A percentile compares a stretch with the other conserved stretches of the same genome.
Evolutionary conservation across 1,284 basidiomycete species (phyloP).

Genomic region (Coniferiporia weirii): DNA sequence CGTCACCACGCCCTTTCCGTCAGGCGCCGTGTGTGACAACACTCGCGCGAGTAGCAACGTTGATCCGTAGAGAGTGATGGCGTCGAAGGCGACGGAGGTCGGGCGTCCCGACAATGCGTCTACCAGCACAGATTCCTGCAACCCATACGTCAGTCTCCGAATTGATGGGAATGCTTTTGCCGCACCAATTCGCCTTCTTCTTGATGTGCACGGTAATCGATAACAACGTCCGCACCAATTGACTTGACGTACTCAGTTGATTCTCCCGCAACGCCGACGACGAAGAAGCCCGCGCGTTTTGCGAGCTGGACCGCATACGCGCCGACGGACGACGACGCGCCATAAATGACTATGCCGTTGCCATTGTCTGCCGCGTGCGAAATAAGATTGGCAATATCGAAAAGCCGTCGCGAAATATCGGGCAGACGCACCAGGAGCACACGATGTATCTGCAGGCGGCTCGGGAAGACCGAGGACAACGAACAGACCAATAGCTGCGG

Average conservation of each 20-base stretch:
- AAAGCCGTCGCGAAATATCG: neutral
- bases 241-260: constrained; percentile 19
- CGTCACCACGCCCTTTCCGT: neutral
- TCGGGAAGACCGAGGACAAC: constrained; percentile 22
- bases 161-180: neutral
- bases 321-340: constrained; percentile 30
- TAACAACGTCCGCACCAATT: constrained; percentile 25
- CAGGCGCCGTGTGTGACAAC: neutral
- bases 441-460: constrained; percentile 6
- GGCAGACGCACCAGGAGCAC: neutral
- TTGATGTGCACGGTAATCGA: constrained; percentile 27
- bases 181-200: too few species aligned
- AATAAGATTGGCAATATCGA: too few species aligned
- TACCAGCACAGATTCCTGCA: neutral
- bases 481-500: constrained; percentile 31
- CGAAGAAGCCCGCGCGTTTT: constrained; percentile 22
- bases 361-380: neutral
- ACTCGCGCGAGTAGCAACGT: neutral
- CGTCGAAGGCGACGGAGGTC: neutral
- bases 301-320: constrained; percentile 30
- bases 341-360: constrained; percentile 27
- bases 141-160: neutral
- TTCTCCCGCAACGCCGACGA: constrained; percentile 28
- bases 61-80: neutral
- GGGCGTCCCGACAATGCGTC: neutral